phyloP scores from a whole-genome alignment of 2,329 filamentous ascomycete species.

The Penicillium sp. region DNA sequence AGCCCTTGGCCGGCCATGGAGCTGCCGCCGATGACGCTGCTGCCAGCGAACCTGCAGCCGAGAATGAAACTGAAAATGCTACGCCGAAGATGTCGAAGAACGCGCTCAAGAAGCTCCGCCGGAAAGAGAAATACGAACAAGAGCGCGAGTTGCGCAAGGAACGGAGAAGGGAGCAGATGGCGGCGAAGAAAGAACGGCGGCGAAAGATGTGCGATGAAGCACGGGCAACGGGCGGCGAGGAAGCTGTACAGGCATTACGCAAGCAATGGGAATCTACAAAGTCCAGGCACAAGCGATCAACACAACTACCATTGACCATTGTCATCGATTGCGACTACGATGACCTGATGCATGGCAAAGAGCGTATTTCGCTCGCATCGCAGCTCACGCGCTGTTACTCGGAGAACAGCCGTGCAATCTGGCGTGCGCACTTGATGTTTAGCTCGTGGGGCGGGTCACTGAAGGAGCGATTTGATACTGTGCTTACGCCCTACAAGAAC shows the following conservation, averaged over 20 bases:
- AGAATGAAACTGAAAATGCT: conserved; percentile 7
- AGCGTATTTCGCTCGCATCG: conserved; percentile 73
- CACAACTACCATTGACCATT: conserved; percentile 69
- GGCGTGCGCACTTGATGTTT: conserved; percentile 67
- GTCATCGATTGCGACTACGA: conserved; percentile 93
- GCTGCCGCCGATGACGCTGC: background rate
- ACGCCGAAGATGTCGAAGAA: conserved; percentile 67
- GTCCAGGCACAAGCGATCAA: conserved; percentile 34
- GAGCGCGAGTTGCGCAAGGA: conserved; percentile 57
- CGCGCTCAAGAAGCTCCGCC: conserved; percentile 72
- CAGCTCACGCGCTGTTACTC: conserved; percentile 88
- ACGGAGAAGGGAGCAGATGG: conserved; percentile 55
- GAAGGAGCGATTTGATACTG: conserved; percentile 72
- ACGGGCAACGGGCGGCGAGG: conserved; percentile 21
- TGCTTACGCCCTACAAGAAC: conserved; percentile 66
- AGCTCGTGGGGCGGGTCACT: conserved; percentile 73
- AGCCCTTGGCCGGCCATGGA: conserved; percentile 1
- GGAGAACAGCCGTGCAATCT: conserved; percentile 69
- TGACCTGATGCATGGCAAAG: conserved; percentile 78
- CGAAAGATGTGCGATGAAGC: conserved; percentile 38
- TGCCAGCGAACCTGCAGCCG: background rate
- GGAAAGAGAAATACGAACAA: conserved; percentile 70
- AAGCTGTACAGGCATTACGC: conserved; percentile 25
- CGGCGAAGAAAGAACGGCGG: conserved; percentile 51
- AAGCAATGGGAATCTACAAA: conserved; percentile 24